Evolutionary conservation across 306 rosid species (phyloP).

Genomic region (Quillaja saponaria): DNA sequence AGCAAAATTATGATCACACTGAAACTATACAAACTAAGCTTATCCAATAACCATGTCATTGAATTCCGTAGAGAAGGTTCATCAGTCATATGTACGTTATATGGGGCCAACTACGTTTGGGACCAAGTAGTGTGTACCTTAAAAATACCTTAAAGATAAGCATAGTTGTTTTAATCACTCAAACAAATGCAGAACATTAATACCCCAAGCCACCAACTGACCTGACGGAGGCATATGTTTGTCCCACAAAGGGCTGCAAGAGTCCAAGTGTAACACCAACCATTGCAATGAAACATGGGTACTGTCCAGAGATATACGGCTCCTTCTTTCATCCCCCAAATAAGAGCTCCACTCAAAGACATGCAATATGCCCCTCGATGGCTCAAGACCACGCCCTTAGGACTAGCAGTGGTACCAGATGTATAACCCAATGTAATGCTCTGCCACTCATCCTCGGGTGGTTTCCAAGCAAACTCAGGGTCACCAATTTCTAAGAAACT

Average conservation of each 20-base stretch:
- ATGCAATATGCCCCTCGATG: conserved; percentile 87
- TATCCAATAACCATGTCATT: not conserved
- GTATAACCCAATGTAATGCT: conserved; percentile 93
- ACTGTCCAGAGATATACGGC: conserved; percentile 89
- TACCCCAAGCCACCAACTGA: conserved; percentile 17
- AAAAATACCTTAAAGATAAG: conserved; percentile 1
- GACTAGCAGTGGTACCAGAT: conserved; percentile 93
- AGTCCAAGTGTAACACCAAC: conserved; percentile 92
- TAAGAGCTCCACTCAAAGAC: conserved; percentile 58
- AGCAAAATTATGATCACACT: conserved; percentile 21
- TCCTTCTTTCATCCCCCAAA: conserved; percentile 93
- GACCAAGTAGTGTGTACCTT: not conserved
- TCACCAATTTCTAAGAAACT: conserved; percentile 70
- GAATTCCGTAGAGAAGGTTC: not conserved
- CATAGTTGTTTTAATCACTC: not conserved
- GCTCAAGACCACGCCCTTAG: conserved; percentile 90
- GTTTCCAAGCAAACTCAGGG: conserved; percentile 77
- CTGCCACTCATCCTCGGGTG: conserved; percentile 98
- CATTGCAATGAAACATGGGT: conserved; percentile 98
- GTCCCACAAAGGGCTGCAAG: conserved; percentile 89
- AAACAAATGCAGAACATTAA: conserved; percentile 16
- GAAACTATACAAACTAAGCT: conserved; percentile 1
- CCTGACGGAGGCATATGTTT: conserved; percentile 93
- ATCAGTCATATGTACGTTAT: not conserved
- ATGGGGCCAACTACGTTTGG: not conserved